Conservation (phyloP, 805 yeast genomes). For the Sugiyamaella boreocaroliniensis region DNA sequence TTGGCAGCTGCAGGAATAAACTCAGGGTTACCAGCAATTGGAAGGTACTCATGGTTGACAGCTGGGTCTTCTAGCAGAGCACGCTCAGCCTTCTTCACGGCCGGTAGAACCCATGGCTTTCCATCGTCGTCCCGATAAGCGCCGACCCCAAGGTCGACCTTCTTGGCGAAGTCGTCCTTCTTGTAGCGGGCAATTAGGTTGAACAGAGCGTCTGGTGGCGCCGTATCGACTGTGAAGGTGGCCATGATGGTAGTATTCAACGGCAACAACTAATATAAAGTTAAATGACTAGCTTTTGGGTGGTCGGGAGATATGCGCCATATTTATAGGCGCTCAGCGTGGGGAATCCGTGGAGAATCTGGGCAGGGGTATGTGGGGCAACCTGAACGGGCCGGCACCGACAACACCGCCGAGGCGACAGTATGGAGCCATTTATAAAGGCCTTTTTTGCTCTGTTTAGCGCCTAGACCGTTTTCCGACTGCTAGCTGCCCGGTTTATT, state of each 20-base stretch:
- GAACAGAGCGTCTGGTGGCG: slow-evolving; percentile 85
- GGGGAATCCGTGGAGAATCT: not conserved
- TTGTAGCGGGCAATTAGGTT: slow-evolving; percentile 44
- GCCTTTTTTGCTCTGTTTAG: no score
- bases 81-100: slow-evolving; percentile 63
- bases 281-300: not conserved
- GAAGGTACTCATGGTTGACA: slow-evolving; percentile 81
- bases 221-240: slow-evolving; percentile 18
- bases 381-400: no score
- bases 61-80: slow-evolving; percentile 55
- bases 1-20: slow-evolving; percentile 67
- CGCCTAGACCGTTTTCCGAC: no score
- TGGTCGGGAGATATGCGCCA: not conserved
- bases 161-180: slow-evolving; percentile 34
- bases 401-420: no score
- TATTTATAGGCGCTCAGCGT: not conserved
- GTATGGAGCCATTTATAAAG: no score
- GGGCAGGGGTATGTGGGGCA: not conserved
- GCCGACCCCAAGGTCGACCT: slow-evolving; percentile 85
- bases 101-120: slow-evolving; percentile 65
- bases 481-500: no score
- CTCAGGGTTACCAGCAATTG: slow-evolving; percentile 68
- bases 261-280: not conserved
- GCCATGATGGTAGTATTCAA: slow-evolving; percentile 5
- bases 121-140: slow-evolving; percentile 66